Evolutionary conservation across 2,329 filamentous ascomycete genomes (phyloP).

Genomic region (Scortechinia acanthostroma): DNA sequence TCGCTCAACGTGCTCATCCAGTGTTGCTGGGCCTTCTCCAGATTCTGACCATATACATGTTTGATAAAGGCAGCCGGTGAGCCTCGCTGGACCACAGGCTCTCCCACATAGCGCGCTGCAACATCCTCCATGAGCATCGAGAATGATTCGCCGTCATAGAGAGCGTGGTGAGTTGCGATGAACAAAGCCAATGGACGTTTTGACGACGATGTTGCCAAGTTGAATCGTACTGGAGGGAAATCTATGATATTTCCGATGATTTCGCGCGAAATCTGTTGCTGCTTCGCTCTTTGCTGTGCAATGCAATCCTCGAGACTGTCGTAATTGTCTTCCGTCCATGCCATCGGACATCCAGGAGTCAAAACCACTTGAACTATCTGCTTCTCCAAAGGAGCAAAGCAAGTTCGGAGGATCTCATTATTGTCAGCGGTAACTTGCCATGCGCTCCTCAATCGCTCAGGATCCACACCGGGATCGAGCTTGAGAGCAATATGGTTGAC

Average conservation of each 20-base stretch:
- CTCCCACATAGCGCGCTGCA: conserved; percentile 12
- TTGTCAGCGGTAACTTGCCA: conserved; percentile 12
- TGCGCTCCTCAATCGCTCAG: conserved; percentile 9
- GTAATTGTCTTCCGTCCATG: conserved; percentile 12
- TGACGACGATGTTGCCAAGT: conserved; percentile 8
- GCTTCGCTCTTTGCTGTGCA: conserved; percentile 4
- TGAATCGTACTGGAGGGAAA: conserved; percentile 16
- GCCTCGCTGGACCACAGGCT: conserved; percentile 8
- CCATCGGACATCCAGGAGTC: no score
- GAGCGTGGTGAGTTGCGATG: conserved; percentile 23
- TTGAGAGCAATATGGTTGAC: conserved; percentile 21
- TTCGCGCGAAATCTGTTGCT: conserved; percentile 9
- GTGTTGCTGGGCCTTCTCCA: conserved; percentile 13
- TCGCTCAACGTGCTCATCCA: conserved; percentile 14
- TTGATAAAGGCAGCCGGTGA: conserved; percentile 14
- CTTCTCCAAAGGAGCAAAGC: conserved; percentile 15
- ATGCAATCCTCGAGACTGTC: conserved; percentile 7
- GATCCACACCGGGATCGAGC: conserved; percentile 11
- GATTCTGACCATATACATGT: conserved; percentile 13
- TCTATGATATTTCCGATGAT: conserved; percentile 15
- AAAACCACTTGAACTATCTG: conserved; percentile 20
- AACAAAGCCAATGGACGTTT: conserved; percentile 11
- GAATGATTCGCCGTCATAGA: conserved; percentile 24
- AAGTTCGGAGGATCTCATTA: conserved; percentile 19
- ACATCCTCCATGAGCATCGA: conserved; percentile 20